Conservation (phyloP, 192 early-diverging fungal genomes). For the Powellomyces hirtus region DNA sequence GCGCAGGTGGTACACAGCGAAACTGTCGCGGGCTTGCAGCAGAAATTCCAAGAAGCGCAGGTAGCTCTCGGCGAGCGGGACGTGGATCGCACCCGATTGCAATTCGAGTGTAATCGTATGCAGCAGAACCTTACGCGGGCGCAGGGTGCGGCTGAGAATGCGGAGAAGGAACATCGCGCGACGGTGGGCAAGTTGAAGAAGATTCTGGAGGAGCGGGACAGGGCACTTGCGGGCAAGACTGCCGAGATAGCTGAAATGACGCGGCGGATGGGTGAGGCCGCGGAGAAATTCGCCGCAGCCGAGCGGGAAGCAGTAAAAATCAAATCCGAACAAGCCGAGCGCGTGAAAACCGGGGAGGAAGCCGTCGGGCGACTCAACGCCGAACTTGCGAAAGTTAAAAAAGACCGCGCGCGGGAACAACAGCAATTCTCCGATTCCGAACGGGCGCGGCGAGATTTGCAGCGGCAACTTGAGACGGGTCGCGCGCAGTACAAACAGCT, state of each 20-base stretch:
- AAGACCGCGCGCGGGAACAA: neutral
- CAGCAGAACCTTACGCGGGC: conserved; percentile 14
- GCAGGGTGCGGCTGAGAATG: conserved; percentile 11
- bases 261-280: neutral
- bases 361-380: neutral
- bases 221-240: conserved; percentile 18
- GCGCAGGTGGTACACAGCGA: neutral
- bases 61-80: conserved; percentile 15
- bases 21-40: neutral
- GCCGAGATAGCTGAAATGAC: conserved; percentile 18
- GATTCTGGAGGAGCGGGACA: conserved; percentile 28
- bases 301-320: neutral
- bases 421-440: conserved; percentile 15
- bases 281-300: neutral
- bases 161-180: conserved; percentile 11
- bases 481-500: neutral
- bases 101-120: conserved; percentile 19
- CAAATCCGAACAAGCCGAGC: neutral
- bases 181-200: conserved; percentile 26
- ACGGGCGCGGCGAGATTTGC: conserved; percentile 14
- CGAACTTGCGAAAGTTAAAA: conserved; percentile 22
- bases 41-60: conserved; percentile 13
- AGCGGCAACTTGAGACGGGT: neutral
- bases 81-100: conserved; percentile 12
- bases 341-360: neutral